A percentile compares a stretch with the other conserved stretches of the same genome.
Evolutionary conservation across 75 land plant genomes (phyloP).

Genomic region (Azolla pinnata): DNA sequence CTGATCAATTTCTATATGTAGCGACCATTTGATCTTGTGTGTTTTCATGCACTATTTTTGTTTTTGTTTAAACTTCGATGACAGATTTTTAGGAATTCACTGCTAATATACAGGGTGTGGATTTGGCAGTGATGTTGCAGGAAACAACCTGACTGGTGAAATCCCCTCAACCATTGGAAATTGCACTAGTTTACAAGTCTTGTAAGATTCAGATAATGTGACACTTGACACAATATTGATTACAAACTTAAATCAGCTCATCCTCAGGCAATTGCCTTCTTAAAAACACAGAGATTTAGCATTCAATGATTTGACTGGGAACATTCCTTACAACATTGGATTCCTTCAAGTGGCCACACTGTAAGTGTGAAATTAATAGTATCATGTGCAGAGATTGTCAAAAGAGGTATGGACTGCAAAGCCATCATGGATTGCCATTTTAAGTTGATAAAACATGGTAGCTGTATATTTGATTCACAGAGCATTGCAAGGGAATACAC

Average conservation of each 20-base stretch:
- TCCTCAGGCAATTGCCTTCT: too few species aligned
- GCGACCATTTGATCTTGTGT: not conserved
- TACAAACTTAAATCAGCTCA: not conserved
- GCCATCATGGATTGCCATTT: too few species aligned
- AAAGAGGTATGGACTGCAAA: too few species aligned
- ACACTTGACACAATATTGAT: not conserved
- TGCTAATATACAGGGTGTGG: too few species aligned
- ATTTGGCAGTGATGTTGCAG: conserved; percentile 58
- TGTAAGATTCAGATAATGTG: conserved; percentile 31
- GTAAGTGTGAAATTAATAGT: too few species aligned
- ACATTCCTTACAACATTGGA: conserved; percentile 70
- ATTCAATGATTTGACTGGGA: conserved; percentile 74
- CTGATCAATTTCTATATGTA: not conserved
- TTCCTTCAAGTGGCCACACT: conserved; percentile 74
- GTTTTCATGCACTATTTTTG: not conserved
- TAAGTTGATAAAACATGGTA: too few species aligned
- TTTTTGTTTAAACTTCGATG: too few species aligned
- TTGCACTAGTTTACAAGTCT: conserved; percentile 85
- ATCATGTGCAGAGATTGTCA: too few species aligned
- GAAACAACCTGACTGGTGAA: conserved; percentile 62
- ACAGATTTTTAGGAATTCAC: too few species aligned
- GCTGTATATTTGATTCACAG: too few species aligned
- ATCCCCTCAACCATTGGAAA: conserved; percentile 82
- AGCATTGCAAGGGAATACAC: conserved; percentile 50
- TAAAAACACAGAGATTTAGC: conserved; percentile 53